Evolutionary conservation across 768 basidiomycete species (phyloP).

Genomic region (Hypholoma sublateritium): DNA sequence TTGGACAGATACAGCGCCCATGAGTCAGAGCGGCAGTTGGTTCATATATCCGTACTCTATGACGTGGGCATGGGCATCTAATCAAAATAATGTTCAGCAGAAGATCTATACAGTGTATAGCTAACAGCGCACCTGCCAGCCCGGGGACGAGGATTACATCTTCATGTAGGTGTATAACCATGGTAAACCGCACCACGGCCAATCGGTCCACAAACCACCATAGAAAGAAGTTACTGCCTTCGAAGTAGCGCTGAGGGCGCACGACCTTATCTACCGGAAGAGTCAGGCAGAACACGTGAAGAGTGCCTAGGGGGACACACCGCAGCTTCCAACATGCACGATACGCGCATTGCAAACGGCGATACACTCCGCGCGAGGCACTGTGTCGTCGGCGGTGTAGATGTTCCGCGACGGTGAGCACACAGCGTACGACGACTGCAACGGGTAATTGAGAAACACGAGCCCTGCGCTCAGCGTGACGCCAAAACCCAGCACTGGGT

Average conservation of each 20-base stretch:
- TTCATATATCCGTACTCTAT: constrained; percentile 71
- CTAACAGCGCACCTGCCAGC: constrained; percentile 51
- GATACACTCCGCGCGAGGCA: constrained; percentile 62
- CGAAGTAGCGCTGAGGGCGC: neutral
- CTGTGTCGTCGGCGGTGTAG: constrained; percentile 64
- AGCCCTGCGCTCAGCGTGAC: constrained; percentile 5
- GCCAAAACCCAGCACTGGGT: constrained; percentile 5
- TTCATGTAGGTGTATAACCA: constrained; percentile 13
- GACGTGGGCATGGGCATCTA: constrained; percentile 83
- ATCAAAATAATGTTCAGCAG: neutral
- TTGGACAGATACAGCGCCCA: constrained; percentile 54
- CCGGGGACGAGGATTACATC: constrained; percentile 58
- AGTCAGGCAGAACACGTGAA: neutral
- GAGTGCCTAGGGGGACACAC: constrained; percentile 33
- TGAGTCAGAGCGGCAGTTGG: constrained; percentile 64
- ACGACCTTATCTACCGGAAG: constrained; percentile 10
- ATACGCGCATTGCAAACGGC: constrained; percentile 50
- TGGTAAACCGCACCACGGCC: neutral
- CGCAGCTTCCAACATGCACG: constrained; percentile 44
- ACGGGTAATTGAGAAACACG: constrained; percentile 6
- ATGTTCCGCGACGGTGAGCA: constrained; percentile 54
- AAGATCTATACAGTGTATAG: neutral
- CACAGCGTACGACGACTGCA: constrained; percentile 43
- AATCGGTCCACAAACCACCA: constrained; percentile 3
- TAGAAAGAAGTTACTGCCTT: constrained; percentile 3